Base-by-base conservation (phyloP, 805 yeast species). In the Candida boleticola region DNA sequence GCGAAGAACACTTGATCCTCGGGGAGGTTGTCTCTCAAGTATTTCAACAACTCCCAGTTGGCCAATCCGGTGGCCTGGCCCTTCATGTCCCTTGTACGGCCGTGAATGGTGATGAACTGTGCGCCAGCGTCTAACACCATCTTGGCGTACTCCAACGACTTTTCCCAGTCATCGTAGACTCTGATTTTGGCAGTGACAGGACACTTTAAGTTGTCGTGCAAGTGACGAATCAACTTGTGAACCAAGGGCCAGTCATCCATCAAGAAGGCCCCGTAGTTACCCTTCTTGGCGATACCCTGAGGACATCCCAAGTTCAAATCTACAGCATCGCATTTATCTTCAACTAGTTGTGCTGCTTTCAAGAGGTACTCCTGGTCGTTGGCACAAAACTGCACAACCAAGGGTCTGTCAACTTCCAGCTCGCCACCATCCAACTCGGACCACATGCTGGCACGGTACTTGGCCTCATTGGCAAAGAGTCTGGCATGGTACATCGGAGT, bases 401-500 rank as follows among this genome's bases (percentile, higher is more conserved):
- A 67, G 0, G 99, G 98, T 40, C 97, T 70, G 59, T 92, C 99
- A 1, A 66, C 49, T 1, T 68, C 64, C 4, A 62, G 57, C 48
- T 80, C 80, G 3, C 98, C 98, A 23, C 27, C 27, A 60, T 93
- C 98, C 50, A 76, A 52, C 4, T 69, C 73, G 9, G 76, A 69
- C 80, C 87, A 80, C 83, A 81, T 85, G 46, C 82, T 85, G 16
- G 69, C 68, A 40, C 98, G 72, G 58, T 93, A 93, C 52, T 85
- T 85, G 46, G 81, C 85, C 37, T 83, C 84, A 2, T 86, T 85
- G 20, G 95, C 95, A 65, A 93, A 93, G 29, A 90, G 66, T 37
- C 89, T 74, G 3, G 99, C 96, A 63, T 93, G 98, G 50, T 85
- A 78, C 99, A 93, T 93, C 3, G 99, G 99, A 0, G 98, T 87